Evolutionary conservation across 1,284 basidiomycete genomes (phyloP), one percentile per base, ranked within the genome.

Genomic region (Cronartium ribicola): DNA sequence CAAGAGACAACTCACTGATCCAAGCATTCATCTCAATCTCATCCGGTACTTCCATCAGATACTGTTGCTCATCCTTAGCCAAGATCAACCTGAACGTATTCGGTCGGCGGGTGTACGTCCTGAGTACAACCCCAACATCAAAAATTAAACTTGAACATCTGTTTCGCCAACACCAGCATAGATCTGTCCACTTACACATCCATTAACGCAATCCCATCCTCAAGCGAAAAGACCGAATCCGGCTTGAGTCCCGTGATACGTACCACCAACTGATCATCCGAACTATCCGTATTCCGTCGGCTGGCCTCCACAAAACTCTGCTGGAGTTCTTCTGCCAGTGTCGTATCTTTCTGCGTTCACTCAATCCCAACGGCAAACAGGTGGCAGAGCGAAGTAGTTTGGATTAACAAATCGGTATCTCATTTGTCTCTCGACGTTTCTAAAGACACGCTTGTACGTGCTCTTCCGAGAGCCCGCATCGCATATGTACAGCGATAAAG

Each of bases 11-110:
- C 70, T 65, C 14, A 72, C 70, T 72, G 8, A 98, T 89, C 95
- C 95, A 98, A 77, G 90, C 87, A 80, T 95, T 91, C 85, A 93
- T 87, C 77, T 94, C 90, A 65, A 84, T 82, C 77, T 90, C 88
- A 78, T 87, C 85, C 11, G 84, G 80, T 4, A 90, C 86, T 80
- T 93, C 91, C 59, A 98, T 84, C 40, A 98, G 86, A 76, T 89
- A 88, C 44, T 48, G 44, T 77, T 94, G 90, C 1, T 90, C 88
- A 17, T 89, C 88, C 77, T 89, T 87, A 4, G 87, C 84, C 80
- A 91, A 86, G 55, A 89, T 84, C 77, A 98, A 86, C 29, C 92
- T 88, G 81, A 97, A 89, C 0, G 91, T 88, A 80, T 90, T 83
- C 40, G 85, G 82, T 79, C 70, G 40, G 20, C 70, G 41, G 11